A percentile compares a stretch with the other conserved stretches of the same genome.
Evolutionary conservation across 2,329 filamentous ascomycete genomes (phyloP).

Genomic region (Cercospora sojina): DNA sequence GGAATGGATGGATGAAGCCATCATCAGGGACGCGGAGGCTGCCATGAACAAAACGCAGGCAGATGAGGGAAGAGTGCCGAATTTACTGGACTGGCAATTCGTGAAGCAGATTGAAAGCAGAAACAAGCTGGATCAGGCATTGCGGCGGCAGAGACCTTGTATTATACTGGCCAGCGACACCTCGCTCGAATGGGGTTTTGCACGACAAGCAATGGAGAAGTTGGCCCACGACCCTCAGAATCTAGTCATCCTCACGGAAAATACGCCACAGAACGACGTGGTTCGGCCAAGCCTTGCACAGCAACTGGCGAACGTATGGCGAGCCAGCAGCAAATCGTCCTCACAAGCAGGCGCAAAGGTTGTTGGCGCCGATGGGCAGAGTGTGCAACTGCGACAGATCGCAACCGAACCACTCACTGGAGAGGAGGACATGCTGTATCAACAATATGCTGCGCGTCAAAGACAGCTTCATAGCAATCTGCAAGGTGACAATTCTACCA

Average conservation of each 20-base stretch:
- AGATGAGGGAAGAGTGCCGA: constrained; percentile 52
- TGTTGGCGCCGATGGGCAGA: constrained; percentile 55
- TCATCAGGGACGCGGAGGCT: constrained; percentile 69
- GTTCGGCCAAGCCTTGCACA: constrained; percentile 61
- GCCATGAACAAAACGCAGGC: constrained; percentile 42
- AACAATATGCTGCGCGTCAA: constrained; percentile 88
- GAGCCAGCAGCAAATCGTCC: constrained; percentile 29
- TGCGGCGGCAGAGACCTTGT: constrained; percentile 55
- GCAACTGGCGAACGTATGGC: constrained; percentile 67
- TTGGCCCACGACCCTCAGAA: constrained; percentile 78
- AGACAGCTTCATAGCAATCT: constrained; percentile 81
- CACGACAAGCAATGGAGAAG: constrained; percentile 71
- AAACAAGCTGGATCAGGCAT: constrained; percentile 72
- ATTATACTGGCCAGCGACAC: constrained; percentile 91
- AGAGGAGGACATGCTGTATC: constrained; percentile 76
- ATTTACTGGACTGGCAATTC: constrained; percentile 88
- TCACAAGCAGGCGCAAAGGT: constrained; percentile 47
- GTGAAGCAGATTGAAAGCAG: constrained; percentile 79
- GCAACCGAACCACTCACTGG: constrained; percentile 68
- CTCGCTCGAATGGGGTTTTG: constrained; percentile 93
- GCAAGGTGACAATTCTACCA: constrained; percentile 67
- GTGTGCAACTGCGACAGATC: constrained; percentile 43
- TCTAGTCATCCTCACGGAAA: constrained; percentile 82
- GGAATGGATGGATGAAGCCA: constrained; percentile 98
- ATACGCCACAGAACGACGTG: constrained; percentile 49